Base-by-base conservation (phyloP, 768 basidiomycete species). In the Dictyophora rubrovolvata region DNA sequence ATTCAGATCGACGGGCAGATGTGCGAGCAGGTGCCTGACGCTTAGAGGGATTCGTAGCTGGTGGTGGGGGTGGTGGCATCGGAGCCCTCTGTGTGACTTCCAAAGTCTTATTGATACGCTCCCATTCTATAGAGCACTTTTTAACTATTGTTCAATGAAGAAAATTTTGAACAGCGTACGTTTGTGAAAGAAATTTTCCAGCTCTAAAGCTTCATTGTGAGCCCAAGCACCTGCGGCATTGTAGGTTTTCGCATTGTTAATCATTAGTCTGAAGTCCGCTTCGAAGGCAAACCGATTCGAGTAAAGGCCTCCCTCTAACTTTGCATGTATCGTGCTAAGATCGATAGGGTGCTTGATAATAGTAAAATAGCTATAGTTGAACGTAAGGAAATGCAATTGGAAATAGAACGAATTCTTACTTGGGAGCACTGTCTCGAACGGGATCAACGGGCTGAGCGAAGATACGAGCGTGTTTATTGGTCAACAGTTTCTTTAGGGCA, bases 391-490 rank as follows among this genome's bases (percentile, higher is more conserved):
- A 42, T 54, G 47, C 54, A 16, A 48, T n/a, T 20, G 53, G 60
- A 57, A 48, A 57, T 36, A 54, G 18, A 28, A 28, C 28, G 7
- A 63, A 23, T 49, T 76, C 80, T 55, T 69, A 95, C 89, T 88
- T 88, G 17, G 90, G 90, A 10, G 92, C 93, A 66, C 82, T 80
- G 65, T 96, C 93, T 63, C 92, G 79, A 47, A 95, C 82, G n/a
- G 93, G 93, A 72, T 96, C 93, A n/a, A 98, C 95, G 34, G 95
- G 92, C 60, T 88, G 83, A 47, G 85, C 74, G 72, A 98, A 98
- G 55, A 88, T 66, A 23, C 72, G 69, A 3, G 88, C 84, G 61
- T 81, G 83, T 69, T 89, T 93, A 70, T 92, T 80, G 22, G 79
- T 66, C 66, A 80, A 79, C 34, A 95, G 72, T 68, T 93, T 94